Conservation (phyloP, 257 asterid species). For the Haberlea rhodopensis region DNA sequence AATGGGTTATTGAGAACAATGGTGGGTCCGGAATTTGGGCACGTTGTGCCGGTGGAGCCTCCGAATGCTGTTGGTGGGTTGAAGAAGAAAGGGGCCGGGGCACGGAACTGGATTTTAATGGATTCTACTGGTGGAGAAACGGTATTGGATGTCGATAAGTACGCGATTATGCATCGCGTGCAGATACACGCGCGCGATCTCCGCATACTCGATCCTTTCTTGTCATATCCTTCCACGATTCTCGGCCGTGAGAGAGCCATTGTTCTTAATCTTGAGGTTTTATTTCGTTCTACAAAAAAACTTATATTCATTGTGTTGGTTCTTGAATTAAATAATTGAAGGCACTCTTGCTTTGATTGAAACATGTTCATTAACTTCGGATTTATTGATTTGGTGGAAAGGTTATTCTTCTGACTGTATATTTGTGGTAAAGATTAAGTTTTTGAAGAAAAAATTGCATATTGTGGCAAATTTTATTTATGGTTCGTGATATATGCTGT, state of each 20-base stretch:
- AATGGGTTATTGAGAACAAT: constrained; percentile 36
- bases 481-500: constrained; percentile 6
- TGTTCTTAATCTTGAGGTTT: constrained; percentile 85
- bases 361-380: not conserved
- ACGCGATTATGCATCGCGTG: constrained; percentile 84
- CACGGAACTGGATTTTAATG: constrained; percentile 74
- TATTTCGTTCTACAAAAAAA: not conserved
- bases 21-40: constrained; percentile 64
- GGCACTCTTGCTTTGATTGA: constrained; percentile 3
- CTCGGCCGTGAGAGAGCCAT: constrained; percentile 89
- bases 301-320: not conserved
- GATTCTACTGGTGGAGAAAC: constrained; percentile 59
- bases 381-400: not conserved
- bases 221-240: constrained; percentile 79
- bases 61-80: constrained; percentile 38
- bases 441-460: constrained; percentile 1
- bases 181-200: constrained; percentile 93
- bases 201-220: constrained; percentile 77
- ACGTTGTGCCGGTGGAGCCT: constrained; percentile 70
- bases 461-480: not conserved
- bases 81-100: constrained; percentile 61
- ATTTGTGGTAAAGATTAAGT: not conserved
- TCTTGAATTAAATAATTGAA: constrained; percentile 3
- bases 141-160: constrained; percentile 67
- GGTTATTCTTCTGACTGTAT: not conserved